A percentile compares a stretch with the other conserved stretches of the same genome.
These are phyloP conservation scores for Thelonectria olida DNA, from an alignment of 2,329 filamentous ascomycete genomes.

Conservation along the genomic window DNA sequence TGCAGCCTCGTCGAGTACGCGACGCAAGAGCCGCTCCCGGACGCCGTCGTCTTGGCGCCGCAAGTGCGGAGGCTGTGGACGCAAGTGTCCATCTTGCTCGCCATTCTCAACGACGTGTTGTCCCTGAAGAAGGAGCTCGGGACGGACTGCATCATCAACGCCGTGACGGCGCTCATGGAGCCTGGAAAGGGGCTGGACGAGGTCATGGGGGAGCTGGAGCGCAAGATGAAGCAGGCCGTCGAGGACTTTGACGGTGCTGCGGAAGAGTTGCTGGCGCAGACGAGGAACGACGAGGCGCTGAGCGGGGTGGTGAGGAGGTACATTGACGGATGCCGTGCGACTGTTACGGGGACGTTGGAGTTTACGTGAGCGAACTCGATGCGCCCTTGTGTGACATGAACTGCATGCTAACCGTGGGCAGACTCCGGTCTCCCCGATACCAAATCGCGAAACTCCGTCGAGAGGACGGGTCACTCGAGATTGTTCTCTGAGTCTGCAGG, in stretches of 20 bases:
- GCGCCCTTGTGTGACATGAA: background rate
- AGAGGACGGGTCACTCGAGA: slow-evolving; percentile 45
- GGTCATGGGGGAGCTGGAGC: slow-evolving; percentile 33
- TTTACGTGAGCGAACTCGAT: slow-evolving; percentile 42
- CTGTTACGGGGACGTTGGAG: slow-evolving; percentile 44
- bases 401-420: slow-evolving; percentile 28
- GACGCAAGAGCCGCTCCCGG: slow-evolving; percentile 20
- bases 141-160: slow-evolving; percentile 42
- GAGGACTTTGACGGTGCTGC: slow-evolving; percentile 36
- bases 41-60: slow-evolving; percentile 6
- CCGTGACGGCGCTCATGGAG: slow-evolving; percentile 38
- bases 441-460: slow-evolving; percentile 41
- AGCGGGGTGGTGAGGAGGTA: slow-evolving; percentile 31
- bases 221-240: slow-evolving; percentile 34
- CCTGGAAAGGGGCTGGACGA: slow-evolving; percentile 33
- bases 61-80: slow-evolving; percentile 29
- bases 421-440: slow-evolving; percentile 46
- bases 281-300: slow-evolving; percentile 19
- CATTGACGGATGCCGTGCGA: slow-evolving; percentile 42
- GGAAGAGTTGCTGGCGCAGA: slow-evolving; percentile 18
- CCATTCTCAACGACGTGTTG: slow-evolving; percentile 44
- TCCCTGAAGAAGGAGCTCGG: slow-evolving; percentile 46
- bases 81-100: slow-evolving; percentile 37
- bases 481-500: slow-evolving; percentile 37
- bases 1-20: slow-evolving; percentile 41